Conservation (phyloP, 768 basidiomycete species). For the Suillus ampliporus region DNA sequence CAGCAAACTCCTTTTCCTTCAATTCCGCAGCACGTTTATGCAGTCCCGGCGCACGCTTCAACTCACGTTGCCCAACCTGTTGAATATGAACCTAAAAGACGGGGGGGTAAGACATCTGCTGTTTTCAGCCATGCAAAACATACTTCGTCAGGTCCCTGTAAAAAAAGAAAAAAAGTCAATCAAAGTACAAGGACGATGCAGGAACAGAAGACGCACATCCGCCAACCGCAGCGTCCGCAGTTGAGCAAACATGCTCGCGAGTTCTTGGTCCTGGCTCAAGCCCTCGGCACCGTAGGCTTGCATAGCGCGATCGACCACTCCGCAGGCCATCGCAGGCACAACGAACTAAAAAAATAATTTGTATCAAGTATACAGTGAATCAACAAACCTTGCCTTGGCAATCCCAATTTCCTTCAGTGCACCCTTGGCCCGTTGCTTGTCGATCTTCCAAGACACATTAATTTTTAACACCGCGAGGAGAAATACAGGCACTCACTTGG, state of each 20-base stretch:
- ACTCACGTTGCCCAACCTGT: constrained; percentile 90
- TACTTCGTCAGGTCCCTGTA: constrained; percentile 81
- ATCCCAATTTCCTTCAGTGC: constrained; percentile 98
- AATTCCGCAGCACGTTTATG: constrained; percentile 57
- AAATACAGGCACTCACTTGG: constrained; percentile 52
- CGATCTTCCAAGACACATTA: constrained; percentile 63
- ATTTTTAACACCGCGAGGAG: background rate
- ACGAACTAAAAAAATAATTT: constrained; percentile 67
- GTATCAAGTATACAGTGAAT: background rate
- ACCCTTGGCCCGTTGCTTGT: constrained; percentile 89
- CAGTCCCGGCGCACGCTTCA: constrained; percentile 75
- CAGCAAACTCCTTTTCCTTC: constrained; percentile 62
- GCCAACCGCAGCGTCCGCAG: constrained; percentile 88
- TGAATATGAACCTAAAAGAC: constrained; percentile 83
- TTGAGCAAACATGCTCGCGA: constrained; percentile 79
- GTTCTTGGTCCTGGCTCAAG: constrained; percentile 84
- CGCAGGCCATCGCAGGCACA: constrained; percentile 88
- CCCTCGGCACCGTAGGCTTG: constrained; percentile 98
- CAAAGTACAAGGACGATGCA: constrained; percentile 3
- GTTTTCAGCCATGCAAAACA: constrained; percentile 25
- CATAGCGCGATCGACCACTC: constrained; percentile 93
- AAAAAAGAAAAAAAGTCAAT: constrained; percentile 18
- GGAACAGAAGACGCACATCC: constrained; percentile 58
- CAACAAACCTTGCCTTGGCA: constrained; percentile 71
- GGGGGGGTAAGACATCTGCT: constrained; percentile 14